Evolutionary conservation across 257 asterid genomes (phyloP).

Genomic region (Salvia rosmarinus): DNA sequence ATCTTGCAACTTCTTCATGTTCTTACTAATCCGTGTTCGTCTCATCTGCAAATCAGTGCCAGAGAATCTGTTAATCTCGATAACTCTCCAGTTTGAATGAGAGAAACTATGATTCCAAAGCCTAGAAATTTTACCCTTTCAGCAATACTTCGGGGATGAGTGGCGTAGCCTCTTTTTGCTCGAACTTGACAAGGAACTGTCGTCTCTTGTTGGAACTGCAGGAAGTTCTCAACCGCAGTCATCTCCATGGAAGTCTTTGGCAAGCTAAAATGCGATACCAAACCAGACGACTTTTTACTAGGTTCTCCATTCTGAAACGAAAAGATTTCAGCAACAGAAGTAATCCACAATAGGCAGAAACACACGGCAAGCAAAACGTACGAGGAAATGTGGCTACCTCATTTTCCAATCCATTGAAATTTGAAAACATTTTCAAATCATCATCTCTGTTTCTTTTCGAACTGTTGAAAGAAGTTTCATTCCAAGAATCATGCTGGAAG

Average conservation of each 20-base stretch:
- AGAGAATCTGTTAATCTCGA: not conserved
- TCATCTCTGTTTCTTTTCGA: constrained; percentile 66
- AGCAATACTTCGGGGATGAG: constrained; percentile 94
- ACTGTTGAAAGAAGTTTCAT: constrained; percentile 46
- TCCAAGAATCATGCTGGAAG: constrained; percentile 56
- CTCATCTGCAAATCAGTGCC: constrained; percentile 54
- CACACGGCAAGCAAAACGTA: not conserved
- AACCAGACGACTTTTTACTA: constrained; percentile 47
- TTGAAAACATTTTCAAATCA: constrained; percentile 54
- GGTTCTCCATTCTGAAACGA: constrained; percentile 55
- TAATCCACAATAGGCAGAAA: not conserved
- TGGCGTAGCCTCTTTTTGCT: constrained; percentile 91
- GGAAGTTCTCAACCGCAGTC: constrained; percentile 59
- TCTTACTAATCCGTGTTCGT: constrained; percentile 78
- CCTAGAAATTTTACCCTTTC: constrained; percentile 70
- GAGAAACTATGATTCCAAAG: no score
- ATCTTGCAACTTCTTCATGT: constrained; percentile 90
- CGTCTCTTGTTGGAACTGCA: constrained; percentile 69
- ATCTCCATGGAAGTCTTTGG: constrained; percentile 65
- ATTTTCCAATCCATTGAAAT: constrained; percentile 52
- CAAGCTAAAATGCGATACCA: constrained; percentile 83
- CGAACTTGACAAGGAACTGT: constrained; percentile 74
- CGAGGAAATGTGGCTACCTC: constrained; percentile 41
- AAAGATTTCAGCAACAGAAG: constrained; percentile 25
- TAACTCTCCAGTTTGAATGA: no score